phyloP scores from a whole-genome alignment of 140 eudicot genomes.

The Ambrosia hybrid region DNA sequence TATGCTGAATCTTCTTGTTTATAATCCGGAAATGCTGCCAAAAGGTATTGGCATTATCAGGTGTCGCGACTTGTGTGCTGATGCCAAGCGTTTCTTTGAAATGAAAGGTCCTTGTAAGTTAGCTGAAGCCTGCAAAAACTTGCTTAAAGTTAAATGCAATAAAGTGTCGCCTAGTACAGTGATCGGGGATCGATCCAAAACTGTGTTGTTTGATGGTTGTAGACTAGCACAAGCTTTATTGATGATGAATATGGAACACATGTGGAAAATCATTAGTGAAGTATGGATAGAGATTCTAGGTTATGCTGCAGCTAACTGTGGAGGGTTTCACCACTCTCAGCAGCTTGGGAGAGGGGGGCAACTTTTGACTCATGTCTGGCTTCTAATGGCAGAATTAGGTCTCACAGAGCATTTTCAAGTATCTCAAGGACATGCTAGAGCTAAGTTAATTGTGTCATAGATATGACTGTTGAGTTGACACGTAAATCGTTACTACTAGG shows the following conservation, averaged over 20 bases:
- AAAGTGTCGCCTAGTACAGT: background rate
- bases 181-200: background rate
- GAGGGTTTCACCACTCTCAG: slow-evolving; percentile 48
- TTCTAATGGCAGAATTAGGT: slow-evolving; percentile 50
- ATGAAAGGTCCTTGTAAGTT: slow-evolving; percentile 8
- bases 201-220: no score
- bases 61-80: slow-evolving; percentile 46
- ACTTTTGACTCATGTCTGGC: slow-evolving; percentile 54
- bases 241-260: no score
- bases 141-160: slow-evolving; percentile 21
- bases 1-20: slow-evolving; percentile 35
- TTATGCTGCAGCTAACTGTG: slow-evolving; percentile 42
- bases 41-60: slow-evolving; percentile 47
- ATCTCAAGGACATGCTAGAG: slow-evolving; percentile 39
- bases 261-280: background rate
- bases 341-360: slow-evolving; percentile 54
- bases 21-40: slow-evolving; percentile 42
- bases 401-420: slow-evolving; percentile 41
- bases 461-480: background rate
- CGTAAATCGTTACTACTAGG: no score
- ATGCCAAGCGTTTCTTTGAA: slow-evolving; percentile 36
- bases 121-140: slow-evolving; percentile 26
- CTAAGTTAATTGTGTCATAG: slow-evolving; percentile 25
- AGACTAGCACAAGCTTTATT: no score
- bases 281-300: slow-evolving; percentile 48